Evolutionary conservation across 352 stramenopile genomes (phyloP).

Genomic region (Globisporangium alternatum): DNA sequence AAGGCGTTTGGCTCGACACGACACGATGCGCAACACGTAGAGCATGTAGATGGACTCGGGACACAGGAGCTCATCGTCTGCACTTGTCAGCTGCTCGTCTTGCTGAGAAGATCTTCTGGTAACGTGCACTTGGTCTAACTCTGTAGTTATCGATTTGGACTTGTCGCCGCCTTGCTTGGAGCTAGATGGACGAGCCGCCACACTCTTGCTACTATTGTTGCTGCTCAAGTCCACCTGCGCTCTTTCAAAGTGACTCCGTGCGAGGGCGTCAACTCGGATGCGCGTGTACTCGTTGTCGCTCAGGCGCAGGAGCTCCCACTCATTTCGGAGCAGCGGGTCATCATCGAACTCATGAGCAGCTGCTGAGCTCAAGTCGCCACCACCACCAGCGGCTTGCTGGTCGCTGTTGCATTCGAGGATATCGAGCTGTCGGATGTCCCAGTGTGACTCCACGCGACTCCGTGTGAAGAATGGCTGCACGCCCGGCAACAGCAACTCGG

Average conservation of each 20-base stretch:
- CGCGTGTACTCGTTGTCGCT: conserved; percentile 34
- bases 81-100: conserved; percentile 8
- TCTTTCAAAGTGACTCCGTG: conserved; percentile 32
- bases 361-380: not conserved
- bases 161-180: not conserved
- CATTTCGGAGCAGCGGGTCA: conserved; percentile 33
- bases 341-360: conserved; percentile 19
- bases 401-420: conserved; percentile 11
- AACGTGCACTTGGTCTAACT: not conserved
- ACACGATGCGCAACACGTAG: conserved; percentile 39
- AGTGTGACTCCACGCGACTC: conserved; percentile 7
- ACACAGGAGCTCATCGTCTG: conserved; percentile 17
- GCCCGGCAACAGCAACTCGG: not conserved
- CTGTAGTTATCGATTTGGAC: not conserved
- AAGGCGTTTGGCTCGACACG: conserved; percentile 34
- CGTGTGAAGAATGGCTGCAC: conserved; percentile 6
- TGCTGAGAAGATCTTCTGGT: not conserved
- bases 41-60: conserved; percentile 31
- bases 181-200: not conserved
- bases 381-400: not conserved
- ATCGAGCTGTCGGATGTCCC: conserved; percentile 17
- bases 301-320: conserved; percentile 38
- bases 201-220: not conserved
- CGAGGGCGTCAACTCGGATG: conserved; percentile 32
- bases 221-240: conserved; percentile 28